phyloP scores from a whole-genome alignment of 2,329 filamentous ascomycete genomes.

The Truncatella angustata region DNA sequence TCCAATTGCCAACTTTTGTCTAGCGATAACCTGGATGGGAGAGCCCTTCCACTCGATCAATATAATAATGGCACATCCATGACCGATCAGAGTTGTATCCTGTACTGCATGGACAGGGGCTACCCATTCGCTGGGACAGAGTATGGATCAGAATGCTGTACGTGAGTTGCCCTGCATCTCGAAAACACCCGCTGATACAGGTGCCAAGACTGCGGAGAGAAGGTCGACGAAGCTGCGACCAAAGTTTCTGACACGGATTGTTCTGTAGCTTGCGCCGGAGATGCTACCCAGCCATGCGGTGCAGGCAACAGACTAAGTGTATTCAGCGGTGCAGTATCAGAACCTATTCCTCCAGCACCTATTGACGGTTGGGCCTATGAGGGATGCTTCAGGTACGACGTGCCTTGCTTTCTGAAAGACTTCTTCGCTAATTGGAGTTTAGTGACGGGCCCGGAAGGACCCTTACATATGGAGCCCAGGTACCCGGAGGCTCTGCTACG shows the following conservation, averaged over 20 bases:
- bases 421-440: neutral
- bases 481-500: constrained; percentile 9
- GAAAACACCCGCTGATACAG: neutral
- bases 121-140: constrained; percentile 57
- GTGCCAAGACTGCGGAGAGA: constrained; percentile 10
- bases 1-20: neutral
- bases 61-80: constrained; percentile 32
- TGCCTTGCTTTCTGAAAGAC: neutral
- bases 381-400: constrained; percentile 10
- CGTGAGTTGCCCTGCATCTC: constrained; percentile 21
- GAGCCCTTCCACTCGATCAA: neutral
- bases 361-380: constrained; percentile 13
- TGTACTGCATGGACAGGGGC: constrained; percentile 47
- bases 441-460: constrained; percentile 12
- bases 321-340: constrained; percentile 9
- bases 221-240: constrained; percentile 22
- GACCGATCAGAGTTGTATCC: constrained; percentile 54
- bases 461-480: constrained; percentile 4
- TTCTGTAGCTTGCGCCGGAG: constrained; percentile 38
- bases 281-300: constrained; percentile 41
- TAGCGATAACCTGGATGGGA: constrained; percentile 11
- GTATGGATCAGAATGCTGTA: constrained; percentile 55
- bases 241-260: constrained; percentile 35
- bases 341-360: constrained; percentile 8
- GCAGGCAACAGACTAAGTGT: constrained; percentile 35